A percentile compares a stretch with the other conserved stretches of the same genome.
Evolutionary conservation across 768 basidiomycete genomes (phyloP).

Genomic region (Pleurotus citrinopileatus): DNA sequence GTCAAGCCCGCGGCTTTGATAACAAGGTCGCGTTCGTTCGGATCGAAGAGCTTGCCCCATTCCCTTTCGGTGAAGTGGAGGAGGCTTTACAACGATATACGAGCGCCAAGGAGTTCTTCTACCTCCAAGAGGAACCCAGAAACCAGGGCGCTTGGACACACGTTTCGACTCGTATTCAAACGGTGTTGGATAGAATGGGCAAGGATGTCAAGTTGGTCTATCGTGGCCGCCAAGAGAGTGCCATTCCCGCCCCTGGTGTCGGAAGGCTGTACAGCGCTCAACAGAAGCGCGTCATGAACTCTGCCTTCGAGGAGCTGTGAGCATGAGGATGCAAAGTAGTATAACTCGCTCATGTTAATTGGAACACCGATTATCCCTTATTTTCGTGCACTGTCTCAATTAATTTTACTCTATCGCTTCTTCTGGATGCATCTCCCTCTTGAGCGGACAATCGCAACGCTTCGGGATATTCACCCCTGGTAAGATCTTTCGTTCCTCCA

Average conservation of each 20-base stretch:
- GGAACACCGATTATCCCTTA: no score
- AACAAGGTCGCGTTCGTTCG: constrained; percentile 65
- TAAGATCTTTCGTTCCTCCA: no score
- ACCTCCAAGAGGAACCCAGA: constrained; percentile 85
- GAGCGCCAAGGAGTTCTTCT: constrained; percentile 42
- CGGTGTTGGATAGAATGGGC: constrained; percentile 42
- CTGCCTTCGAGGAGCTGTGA: constrained; percentile 51
- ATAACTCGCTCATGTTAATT: no score
- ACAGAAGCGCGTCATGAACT: constrained; percentile 57
- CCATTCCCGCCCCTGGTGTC: constrained; percentile 76
- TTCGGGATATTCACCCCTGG: no score
- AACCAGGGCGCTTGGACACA: constrained; percentile 85
- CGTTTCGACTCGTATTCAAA: constrained; percentile 54
- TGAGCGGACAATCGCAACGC: no score
- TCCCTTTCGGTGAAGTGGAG: constrained; percentile 66
- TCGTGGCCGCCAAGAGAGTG: constrained; percentile 66
- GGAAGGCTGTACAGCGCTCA: constrained; percentile 66
- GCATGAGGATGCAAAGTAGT: no score
- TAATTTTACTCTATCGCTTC: no score
- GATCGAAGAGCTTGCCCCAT: constrained; percentile 86
- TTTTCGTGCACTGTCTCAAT: no score
- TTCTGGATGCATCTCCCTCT: no score
- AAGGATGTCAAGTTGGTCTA: constrained; percentile 31
- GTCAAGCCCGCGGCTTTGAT: constrained; percentile 45
- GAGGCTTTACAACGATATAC: constrained; percentile 45